Conservation (phyloP, 2,329 filamentous ascomycete species). For the Talaromyces sp. region DNA sequence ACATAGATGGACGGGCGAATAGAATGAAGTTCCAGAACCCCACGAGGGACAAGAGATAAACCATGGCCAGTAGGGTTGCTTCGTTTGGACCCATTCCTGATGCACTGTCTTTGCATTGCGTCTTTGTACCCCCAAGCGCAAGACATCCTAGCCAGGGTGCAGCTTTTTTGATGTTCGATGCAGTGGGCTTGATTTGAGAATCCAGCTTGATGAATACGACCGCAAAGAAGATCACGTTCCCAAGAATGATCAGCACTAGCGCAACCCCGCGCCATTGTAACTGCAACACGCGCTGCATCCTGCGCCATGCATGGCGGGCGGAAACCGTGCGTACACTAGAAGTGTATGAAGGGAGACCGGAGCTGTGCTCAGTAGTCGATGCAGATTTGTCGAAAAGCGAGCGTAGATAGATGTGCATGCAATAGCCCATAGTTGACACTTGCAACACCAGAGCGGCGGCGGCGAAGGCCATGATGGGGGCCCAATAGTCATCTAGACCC, state of each 20-base stretch:
- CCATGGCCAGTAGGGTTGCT: conserved; percentile 75
- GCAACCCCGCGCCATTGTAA: conserved; percentile 93
- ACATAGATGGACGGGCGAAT: conserved; percentile 81
- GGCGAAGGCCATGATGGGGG: conserved; percentile 78
- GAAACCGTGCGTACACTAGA: conserved; percentile 78
- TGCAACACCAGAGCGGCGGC: conserved; percentile 77
- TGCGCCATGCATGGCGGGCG: conserved; percentile 82
- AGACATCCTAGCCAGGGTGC: conserved; percentile 74
- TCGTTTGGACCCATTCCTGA: conserved; percentile 69
- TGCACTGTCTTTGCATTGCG: conserved; percentile 66
- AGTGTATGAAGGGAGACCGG: conserved; percentile 72
- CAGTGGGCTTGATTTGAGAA: conserved; percentile 63
- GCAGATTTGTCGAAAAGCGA: conserved; percentile 74
- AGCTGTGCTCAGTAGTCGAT: conserved; percentile 62
- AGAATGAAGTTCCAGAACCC: conserved; percentile 84
- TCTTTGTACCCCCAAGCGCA: conserved; percentile 62
- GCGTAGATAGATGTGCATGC: conserved; percentile 89
- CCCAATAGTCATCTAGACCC: conserved; percentile 85
- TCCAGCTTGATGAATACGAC: conserved; percentile 88
- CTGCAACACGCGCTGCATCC: conserved; percentile 81
- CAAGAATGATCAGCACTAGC: conserved; percentile 85
- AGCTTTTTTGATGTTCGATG: conserved; percentile 60
- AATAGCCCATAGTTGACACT: conserved; percentile 84
- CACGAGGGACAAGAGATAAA: conserved; percentile 82
- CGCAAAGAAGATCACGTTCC: conserved; percentile 91